Percentiles rank a stretch among this genome's conserved stretches.
phyloP scores from a whole-genome alignment of 495 filamentous ascomycete species.

The Terfezia claveryi region DNA sequence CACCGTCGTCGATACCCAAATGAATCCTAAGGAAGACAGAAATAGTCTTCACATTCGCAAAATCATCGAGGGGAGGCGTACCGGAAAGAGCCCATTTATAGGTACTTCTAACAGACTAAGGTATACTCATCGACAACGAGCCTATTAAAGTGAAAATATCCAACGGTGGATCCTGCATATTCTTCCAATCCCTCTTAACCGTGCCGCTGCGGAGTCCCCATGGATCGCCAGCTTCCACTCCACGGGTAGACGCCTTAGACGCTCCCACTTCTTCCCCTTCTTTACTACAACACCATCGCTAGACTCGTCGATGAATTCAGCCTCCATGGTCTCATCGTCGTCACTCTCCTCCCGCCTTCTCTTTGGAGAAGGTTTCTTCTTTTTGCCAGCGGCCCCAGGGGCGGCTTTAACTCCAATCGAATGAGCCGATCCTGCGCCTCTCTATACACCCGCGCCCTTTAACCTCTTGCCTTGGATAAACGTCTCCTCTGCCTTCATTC shows the following conservation, averaged over 20 bases:
- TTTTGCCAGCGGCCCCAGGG: not conserved
- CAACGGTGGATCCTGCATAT: slow-evolving; percentile 23
- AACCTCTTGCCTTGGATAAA: slow-evolving; percentile 19
- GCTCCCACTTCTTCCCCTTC: slow-evolving; percentile 6
- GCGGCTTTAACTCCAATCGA: not conserved
- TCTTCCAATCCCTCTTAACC: slow-evolving; percentile 8
- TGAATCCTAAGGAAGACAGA: slow-evolving; percentile 32
- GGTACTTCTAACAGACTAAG: slow-evolving; percentile 26
- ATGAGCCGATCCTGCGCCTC: not conserved
- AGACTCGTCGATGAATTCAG: not conserved
- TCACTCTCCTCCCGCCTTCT: not conserved
- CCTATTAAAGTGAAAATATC: slow-evolving; percentile 41
- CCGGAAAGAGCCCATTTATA: slow-evolving; percentile 45
- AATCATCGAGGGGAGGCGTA: slow-evolving; percentile 38
- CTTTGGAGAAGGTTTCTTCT: slow-evolving; percentile 7
- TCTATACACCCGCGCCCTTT: slow-evolving; percentile 16
- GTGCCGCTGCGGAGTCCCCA: slow-evolving; percentile 10
- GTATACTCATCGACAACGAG: slow-evolving; percentile 46
- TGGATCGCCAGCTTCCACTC: slow-evolving; percentile 5
- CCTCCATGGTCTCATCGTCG: not conserved
- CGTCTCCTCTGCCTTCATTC: slow-evolving; percentile 10
- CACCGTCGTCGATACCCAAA: slow-evolving; percentile 31
- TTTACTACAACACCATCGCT: slow-evolving; percentile 7
- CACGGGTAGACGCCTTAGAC: not conserved
- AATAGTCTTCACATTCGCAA: slow-evolving; percentile 39